Conservation (phyloP, 2,329 filamentous ascomycete species). For the Trichophyton simii region DNA sequence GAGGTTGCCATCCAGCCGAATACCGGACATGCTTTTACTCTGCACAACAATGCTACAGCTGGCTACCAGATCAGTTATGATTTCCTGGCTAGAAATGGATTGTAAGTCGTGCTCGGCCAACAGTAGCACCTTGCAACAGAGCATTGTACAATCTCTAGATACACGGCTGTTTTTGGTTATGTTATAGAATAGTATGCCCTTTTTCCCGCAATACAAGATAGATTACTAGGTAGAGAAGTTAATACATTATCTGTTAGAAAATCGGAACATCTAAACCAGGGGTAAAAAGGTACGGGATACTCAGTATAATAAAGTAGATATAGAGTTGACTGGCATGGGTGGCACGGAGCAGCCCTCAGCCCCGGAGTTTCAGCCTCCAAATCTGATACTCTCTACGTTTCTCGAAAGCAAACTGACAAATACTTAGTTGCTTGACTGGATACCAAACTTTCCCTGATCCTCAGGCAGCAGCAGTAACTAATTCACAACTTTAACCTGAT, state of each 20-base stretch:
- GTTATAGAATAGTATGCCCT: too few relatives aligned
- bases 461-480: neutral
- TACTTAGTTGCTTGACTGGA: neutral
- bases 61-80: constrained; percentile 20
- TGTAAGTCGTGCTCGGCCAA: neutral
- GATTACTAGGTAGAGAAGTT: neutral
- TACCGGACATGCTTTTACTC: constrained; percentile 26
- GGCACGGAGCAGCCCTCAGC: neutral
- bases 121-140: constrained; percentile 1
- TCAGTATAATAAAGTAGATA: neutral
- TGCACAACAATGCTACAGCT: constrained; percentile 27
- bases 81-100: constrained; percentile 14
- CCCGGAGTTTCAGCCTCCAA: neutral
- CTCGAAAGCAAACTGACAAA: neutral
- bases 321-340: neutral
- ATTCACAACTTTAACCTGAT: neutral
- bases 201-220: too few relatives aligned
- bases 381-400: neutral
- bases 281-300: neutral
- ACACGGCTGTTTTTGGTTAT: too few relatives aligned
- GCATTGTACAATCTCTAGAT: neutral
- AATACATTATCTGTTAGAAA: neutral
- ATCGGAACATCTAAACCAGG: neutral
- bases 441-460: neutral
- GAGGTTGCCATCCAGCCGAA: constrained; percentile 25